Conservation (phyloP, 768 basidiomycete genomes). For the Tylopilus sp. region DNA sequence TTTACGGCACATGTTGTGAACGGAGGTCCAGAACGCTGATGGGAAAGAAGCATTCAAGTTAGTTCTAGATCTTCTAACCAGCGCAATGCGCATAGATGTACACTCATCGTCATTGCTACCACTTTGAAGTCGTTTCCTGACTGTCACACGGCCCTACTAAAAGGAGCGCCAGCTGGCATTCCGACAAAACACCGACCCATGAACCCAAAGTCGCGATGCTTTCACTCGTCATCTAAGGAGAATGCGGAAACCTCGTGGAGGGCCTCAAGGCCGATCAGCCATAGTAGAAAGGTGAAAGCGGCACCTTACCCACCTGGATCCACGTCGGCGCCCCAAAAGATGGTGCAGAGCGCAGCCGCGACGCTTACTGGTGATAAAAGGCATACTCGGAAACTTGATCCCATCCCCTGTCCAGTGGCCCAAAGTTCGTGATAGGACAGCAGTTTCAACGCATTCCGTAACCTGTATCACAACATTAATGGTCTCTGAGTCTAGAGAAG, state of each 20-base stretch:
- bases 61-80: not conserved
- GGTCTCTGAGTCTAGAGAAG: conserved; percentile 4
- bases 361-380: conserved; percentile 2
- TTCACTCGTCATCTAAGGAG: not conserved
- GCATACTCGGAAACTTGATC: not conserved
- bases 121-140: not conserved
- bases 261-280: conserved; percentile 9
- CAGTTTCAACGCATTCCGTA: not conserved
- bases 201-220: no score
- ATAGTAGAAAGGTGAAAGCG: not conserved
- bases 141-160: no score
- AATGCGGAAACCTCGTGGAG: conserved; percentile 11
- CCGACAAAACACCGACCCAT: no score
- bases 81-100: not conserved
- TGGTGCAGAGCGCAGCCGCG: not conserved
- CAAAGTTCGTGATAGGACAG: not conserved
- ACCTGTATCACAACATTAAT: conserved; percentile 1
- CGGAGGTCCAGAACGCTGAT: conserved; percentile 8
- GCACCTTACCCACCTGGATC: not conserved
- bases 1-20: not conserved
- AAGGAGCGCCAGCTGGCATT: no score
- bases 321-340: not conserved
- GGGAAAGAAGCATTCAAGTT: not conserved
- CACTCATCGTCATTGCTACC: not conserved
- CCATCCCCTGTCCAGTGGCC: not conserved